A percentile compares a stretch with the other conserved stretches of the same genome.
These are phyloP conservation scores for Cutaneotrichosporon dermatis DNA, from an alignment of 1,284 basidiomycete genomes.

Conservation along the genomic window DNA sequence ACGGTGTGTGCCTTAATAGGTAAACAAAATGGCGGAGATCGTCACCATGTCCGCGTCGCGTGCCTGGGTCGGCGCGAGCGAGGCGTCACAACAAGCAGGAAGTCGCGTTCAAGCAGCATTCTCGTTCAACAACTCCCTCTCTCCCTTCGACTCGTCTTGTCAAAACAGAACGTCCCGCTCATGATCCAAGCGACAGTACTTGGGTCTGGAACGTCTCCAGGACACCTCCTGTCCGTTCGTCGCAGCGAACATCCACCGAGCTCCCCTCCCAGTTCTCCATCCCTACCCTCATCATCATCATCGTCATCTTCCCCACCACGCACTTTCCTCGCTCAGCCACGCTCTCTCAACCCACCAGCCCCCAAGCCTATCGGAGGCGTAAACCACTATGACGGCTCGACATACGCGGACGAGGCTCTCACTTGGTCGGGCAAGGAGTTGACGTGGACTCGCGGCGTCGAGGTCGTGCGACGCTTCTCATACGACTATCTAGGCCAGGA, in stretches of 20 bases:
- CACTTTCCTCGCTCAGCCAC: constrained; percentile 7
- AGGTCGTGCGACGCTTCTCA: constrained; percentile 69
- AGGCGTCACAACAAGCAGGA: too few relatives aligned
- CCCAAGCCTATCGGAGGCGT: neutral
- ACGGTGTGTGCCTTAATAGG: too few relatives aligned
- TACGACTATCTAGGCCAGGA: constrained; percentile 65
- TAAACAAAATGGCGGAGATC: too few relatives aligned
- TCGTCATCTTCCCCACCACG: neutral
- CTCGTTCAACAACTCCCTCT: too few relatives aligned
- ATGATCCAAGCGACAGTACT: too few relatives aligned
- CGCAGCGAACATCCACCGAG: neutral
- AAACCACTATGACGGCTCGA: neutral
- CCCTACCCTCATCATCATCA: neutral
- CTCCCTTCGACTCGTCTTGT: too few relatives aligned
- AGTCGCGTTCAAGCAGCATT: too few relatives aligned
- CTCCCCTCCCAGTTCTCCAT: neutral
- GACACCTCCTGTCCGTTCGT: constrained; percentile 13
- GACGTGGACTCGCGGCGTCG: constrained; percentile 63
- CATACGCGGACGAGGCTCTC: constrained; percentile 53
- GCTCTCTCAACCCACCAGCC: constrained; percentile 2
- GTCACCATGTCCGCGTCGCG: too few relatives aligned
- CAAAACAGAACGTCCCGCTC: too few relatives aligned
- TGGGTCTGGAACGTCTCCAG: too few relatives aligned
- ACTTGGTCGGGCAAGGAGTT: constrained; percentile 68
- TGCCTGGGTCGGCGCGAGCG: too few relatives aligned